Base-by-base conservation (phyloP, 371 early-diverging fungal species). In the Rhizopus arrhizus region DNA sequence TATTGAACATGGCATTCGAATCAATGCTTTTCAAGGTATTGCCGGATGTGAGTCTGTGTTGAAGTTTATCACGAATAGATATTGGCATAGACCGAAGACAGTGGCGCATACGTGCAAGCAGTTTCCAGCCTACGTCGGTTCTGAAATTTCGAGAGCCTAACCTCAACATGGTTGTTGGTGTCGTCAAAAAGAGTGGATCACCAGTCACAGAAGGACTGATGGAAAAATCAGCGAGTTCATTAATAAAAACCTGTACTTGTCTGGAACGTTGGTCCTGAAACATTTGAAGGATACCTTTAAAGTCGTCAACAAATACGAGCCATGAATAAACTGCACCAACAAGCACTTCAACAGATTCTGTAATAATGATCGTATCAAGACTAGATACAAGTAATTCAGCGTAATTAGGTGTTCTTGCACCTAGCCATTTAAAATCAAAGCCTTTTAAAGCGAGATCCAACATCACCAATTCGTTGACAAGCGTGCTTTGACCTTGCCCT, bases 41-140 rank as follows among this genome's bases (percentile, higher is more conserved):
- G 29, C 74, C 72, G 10, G 71, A 72, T 4, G 84, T 81, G 8
- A 87, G 69, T 7, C 66, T 50, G 15, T 72, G 70, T 32, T 88
- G 85, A 2, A 87, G 60, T 34, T 65, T 67, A 13, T 75, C 78
- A 7, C 74, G 67, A 8, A 58, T 63, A 4, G 66, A 56, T 22
- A 63, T 16, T 6, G 80, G 73, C 77, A 86, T 80, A 1, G 62
- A 56, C 0, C 85, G 71, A 56, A 85, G 70, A 53, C 86, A 86
- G 61, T 88, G 86, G 8, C 93, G 77, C 64, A 92, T 78, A 40
- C 89, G 85, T 3, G 81, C 83, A 5, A 94, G 61, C 2, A 94
- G 55, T 58, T 90, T 92, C 94, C 94, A 94, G 12, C 90, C 90
- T 10, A 80, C 79, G 59, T 90, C 89, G 11, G 79, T 81, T 58